phyloP scores from a whole-genome alignment of 345 rosid species.

The Psidium friedrichsthalianum region DNA sequence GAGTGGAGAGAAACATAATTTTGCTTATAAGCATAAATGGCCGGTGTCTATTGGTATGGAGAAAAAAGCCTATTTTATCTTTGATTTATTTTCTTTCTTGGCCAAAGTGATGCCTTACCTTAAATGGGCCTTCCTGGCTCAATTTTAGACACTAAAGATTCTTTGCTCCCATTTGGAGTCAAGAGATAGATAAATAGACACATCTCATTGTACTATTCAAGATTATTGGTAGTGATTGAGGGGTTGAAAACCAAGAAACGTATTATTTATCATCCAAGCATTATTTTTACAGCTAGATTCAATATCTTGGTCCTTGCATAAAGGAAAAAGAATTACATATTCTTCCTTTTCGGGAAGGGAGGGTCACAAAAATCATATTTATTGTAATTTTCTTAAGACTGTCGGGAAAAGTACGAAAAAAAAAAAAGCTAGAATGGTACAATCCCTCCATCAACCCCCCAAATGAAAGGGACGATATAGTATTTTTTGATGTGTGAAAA shows the following conservation, averaged over 20 bases:
- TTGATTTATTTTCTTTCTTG: not conserved
- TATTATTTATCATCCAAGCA: too few species aligned
- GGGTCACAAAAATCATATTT: accelerated
- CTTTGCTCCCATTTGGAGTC: not conserved
- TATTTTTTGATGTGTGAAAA: not conserved
- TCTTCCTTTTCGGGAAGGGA: not conserved
- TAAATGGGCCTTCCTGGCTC: not conserved
- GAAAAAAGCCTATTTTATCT: not conserved
- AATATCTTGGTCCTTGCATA: not conserved
- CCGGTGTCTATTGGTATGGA: not conserved
- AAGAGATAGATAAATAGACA: not conserved
- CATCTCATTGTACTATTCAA: not conserved
- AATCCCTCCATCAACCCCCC: not conserved
- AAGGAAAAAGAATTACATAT: not conserved
- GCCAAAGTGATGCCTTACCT: not conserved
- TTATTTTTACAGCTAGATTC: not conserved
- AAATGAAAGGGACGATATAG: not conserved
- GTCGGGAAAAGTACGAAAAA: not conserved
- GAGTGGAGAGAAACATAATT: not conserved
- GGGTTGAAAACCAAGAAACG: not conserved
- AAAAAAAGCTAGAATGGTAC: not conserved
- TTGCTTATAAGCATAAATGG: not conserved
- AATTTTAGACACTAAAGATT: not conserved
- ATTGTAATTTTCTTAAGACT: not conserved
- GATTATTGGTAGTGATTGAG: accelerated